These are phyloP conservation scores for Fusarium sp. DNA, from an alignment of 2,329 filamentous ascomycete genomes.

Conservation along the genomic window DNA sequence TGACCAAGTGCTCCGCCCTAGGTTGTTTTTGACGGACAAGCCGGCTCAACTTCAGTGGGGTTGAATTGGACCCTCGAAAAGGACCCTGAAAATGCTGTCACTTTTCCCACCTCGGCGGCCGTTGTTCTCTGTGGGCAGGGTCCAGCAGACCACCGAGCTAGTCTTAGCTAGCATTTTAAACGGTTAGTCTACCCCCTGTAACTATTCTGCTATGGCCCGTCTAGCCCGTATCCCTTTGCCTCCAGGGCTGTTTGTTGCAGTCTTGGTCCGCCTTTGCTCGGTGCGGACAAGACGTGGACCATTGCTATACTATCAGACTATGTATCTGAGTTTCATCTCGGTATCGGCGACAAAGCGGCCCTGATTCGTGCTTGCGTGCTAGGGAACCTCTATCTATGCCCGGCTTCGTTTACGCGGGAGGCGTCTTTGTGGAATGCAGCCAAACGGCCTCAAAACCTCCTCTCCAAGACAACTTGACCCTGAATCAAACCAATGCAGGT, in stretches of 20 bases:
- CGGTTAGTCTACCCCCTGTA: background rate
- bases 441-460: slow-evolving; percentile 8
- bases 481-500: background rate
- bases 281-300: background rate
- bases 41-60: slow-evolving; percentile 10
- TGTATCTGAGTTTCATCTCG: background rate
- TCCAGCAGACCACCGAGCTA: background rate
- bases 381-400: background rate
- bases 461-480: background rate
- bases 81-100: slow-evolving; percentile 34
- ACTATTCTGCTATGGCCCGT: background rate
- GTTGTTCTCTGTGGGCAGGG: slow-evolving; percentile 8
- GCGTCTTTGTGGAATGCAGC: slow-evolving; percentile 13
- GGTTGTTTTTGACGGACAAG: background rate
- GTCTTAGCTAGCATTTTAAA: slow-evolving; percentile 15
- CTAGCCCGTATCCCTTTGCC: background rate
- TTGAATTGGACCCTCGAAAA: slow-evolving; percentile 29
- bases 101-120: slow-evolving; percentile 4
- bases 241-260: slow-evolving; percentile 20
- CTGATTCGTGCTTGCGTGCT: slow-evolving; percentile 8
- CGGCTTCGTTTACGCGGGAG: background rate
- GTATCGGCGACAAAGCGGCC: background rate
- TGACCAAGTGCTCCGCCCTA: slow-evolving; percentile 6
- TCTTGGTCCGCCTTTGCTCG: slow-evolving; percentile 8
- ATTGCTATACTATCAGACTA: background rate